Conservation (phyloP, 495 filamentous ascomycete genomes). For the Neurospora intermedia region DNA sequence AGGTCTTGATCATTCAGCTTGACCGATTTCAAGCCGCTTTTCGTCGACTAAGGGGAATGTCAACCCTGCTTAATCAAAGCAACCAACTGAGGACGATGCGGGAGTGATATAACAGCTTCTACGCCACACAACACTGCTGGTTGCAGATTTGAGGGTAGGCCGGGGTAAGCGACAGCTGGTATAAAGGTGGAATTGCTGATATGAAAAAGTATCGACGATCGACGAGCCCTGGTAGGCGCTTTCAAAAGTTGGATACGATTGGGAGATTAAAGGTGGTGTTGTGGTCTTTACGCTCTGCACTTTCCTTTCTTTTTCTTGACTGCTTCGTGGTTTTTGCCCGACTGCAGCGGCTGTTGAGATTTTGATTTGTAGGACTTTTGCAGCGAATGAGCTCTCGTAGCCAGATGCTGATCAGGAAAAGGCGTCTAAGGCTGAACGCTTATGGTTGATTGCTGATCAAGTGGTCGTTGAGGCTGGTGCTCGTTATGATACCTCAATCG, state of each 20-base stretch:
- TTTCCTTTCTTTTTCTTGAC: not conserved
- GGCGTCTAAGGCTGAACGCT: not conserved
- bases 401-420: not conserved
- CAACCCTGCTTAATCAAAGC: not conserved
- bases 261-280: not conserved
- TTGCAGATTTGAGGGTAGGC: not conserved
- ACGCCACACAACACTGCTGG: not conserved
- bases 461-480: not conserved
- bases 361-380: not conserved
- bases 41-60: not conserved
- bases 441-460: not conserved
- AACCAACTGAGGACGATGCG: not conserved
- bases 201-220: not conserved
- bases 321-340: not conserved
- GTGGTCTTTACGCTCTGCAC: not conserved
- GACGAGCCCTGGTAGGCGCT: not conserved
- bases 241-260: not conserved
- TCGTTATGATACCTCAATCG: not conserved
- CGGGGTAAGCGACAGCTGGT: not conserved
- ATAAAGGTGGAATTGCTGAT: not conserved
- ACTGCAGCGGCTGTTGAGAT: not conserved
- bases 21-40: not conserved
- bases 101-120: not conserved
- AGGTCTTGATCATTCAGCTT: not conserved
- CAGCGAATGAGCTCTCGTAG: not conserved